Evolutionary conservation across 2,329 filamentous ascomycete species (phyloP).

Genomic region (Epichloe hybrida): DNA sequence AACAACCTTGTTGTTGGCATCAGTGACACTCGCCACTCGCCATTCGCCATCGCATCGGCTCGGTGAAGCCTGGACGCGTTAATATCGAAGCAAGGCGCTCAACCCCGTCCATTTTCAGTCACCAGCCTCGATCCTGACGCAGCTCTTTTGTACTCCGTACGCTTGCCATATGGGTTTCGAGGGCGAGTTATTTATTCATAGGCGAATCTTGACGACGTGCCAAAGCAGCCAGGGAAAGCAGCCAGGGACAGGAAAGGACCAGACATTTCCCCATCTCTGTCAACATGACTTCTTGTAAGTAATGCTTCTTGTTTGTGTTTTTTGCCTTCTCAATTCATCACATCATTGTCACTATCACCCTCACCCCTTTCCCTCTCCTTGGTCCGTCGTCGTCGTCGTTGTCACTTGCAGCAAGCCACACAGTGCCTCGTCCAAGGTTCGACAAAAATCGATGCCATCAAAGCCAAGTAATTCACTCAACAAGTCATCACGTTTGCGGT

Average conservation of each 20-base stretch:
- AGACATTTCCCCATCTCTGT: neutral
- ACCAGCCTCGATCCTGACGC: too few relatives aligned
- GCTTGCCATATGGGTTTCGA: neutral
- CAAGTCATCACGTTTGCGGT: neutral
- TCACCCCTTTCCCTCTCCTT: neutral
- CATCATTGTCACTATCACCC: neutral
- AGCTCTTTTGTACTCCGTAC: too few relatives aligned
- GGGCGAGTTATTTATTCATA: neutral
- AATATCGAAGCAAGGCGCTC: too few relatives aligned
- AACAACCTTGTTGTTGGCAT: too few relatives aligned
- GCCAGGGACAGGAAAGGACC: neutral
- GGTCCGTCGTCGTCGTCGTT: neutral
- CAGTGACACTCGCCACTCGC: too few relatives aligned
- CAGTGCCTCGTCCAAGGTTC: neutral
- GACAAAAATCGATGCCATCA: neutral
- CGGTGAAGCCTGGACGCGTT: too few relatives aligned
- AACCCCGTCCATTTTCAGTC: too few relatives aligned
- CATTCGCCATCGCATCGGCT: too few relatives aligned
- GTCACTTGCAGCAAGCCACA: neutral
- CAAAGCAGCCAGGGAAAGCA: neutral
- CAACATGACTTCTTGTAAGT: conserved; percentile 5
- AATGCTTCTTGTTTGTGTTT: neutral
- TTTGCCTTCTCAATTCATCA: neutral
- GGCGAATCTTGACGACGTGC: neutral
- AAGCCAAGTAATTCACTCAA: too few relatives aligned